Conservation (phyloP, 2,329 filamentous ascomycete genomes). For the Teratosphaeria pseudoeucalypti region DNA sequence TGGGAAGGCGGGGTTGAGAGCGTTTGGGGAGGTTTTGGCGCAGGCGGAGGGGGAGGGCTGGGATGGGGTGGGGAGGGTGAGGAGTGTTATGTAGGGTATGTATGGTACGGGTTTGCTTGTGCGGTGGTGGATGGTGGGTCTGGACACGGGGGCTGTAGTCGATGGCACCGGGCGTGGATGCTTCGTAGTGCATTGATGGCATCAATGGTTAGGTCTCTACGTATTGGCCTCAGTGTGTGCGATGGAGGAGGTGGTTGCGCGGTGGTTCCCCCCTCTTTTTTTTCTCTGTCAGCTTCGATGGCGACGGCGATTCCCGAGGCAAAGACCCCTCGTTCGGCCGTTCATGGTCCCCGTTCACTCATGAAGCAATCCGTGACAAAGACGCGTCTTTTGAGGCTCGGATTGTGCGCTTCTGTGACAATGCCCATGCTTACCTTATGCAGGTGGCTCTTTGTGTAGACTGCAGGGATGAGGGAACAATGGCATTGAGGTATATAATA, state of each 20-base stretch:
- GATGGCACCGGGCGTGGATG: background rate
- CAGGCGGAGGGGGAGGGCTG: constrained; percentile 18
- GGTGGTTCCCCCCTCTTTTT: too few species aligned
- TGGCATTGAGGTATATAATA: background rate
- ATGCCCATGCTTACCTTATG: background rate
- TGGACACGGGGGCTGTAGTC: too few species aligned
- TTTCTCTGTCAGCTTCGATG: too few species aligned
- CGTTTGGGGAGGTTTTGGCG: constrained; percentile 13
- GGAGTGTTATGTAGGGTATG: background rate
- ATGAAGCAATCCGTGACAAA: background rate
- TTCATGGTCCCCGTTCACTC: background rate
- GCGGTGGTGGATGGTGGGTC: background rate
- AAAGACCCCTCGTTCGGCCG: background rate
- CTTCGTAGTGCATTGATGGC: background rate
- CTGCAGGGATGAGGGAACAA: background rate
- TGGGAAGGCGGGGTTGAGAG: constrained; percentile 5
- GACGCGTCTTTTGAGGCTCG: background rate
- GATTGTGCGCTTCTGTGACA: background rate
- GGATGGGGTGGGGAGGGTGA: constrained; percentile 19
- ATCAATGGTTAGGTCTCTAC: too few species aligned
- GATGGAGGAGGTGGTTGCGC: too few species aligned
- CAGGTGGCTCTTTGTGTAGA: background rate
- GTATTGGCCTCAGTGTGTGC: too few species aligned
- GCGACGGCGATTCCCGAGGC: background rate
- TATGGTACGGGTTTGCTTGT: background rate